Conservation (phyloP, 768 basidiomycete species). For the Naematelia aurantialba region DNA sequence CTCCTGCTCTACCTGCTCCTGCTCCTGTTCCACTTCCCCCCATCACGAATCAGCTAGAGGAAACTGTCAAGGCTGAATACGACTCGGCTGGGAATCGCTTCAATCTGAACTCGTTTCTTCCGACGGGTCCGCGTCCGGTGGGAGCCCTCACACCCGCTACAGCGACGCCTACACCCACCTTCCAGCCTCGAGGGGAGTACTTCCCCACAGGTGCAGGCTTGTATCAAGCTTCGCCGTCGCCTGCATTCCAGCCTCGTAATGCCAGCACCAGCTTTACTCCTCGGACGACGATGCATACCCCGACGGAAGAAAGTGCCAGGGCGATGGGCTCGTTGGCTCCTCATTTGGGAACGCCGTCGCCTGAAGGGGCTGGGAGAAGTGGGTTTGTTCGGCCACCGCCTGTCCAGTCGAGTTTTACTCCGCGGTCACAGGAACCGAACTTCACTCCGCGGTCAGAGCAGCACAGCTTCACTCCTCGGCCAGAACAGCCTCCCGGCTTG, state of each 20-base stretch:
- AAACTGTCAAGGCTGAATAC: background rate
- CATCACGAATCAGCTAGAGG: background rate
- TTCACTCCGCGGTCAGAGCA: background rate
- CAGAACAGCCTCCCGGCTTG: background rate
- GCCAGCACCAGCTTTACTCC: conserved; percentile 8
- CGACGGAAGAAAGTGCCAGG: background rate
- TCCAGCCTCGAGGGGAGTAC: background rate
- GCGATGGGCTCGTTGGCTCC: background rate
- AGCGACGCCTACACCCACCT: background rate
- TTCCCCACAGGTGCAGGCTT: background rate
- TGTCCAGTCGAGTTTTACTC: background rate
- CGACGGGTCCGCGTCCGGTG: background rate
- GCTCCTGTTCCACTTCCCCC: background rate
- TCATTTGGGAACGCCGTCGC: background rate
- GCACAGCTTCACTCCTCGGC: background rate
- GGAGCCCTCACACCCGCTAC: no score
- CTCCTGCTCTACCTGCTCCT: background rate
- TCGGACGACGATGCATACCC: background rate
- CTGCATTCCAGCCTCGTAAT: conserved; percentile 7
- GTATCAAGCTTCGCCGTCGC: background rate
- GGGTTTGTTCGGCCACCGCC: background rate
- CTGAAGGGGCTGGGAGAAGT: background rate
- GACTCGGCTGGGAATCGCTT: background rate
- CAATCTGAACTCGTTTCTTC: background rate
- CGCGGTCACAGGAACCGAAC: background rate